Conservation (phyloP, 75 land plant species). For the Picea sitchensis region DNA sequence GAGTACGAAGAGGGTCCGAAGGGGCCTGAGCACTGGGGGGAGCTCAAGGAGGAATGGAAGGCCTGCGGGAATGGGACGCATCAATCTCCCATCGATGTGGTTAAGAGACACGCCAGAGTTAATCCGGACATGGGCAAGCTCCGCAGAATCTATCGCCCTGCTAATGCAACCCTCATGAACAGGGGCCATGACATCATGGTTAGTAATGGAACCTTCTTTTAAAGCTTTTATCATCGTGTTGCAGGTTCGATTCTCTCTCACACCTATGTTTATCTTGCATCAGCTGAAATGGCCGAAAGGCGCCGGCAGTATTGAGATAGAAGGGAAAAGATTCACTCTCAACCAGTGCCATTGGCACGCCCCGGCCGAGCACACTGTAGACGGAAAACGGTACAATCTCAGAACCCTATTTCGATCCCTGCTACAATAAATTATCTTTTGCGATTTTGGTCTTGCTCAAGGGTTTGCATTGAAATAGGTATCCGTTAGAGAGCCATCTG, state of each 20-base stretch:
- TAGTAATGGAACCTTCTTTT: background rate
- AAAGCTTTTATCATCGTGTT: background rate
- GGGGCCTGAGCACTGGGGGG: conserved; percentile 53
- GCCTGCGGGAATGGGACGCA: conserved; percentile 30
- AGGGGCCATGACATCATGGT: conserved; percentile 31
- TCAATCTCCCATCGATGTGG: conserved; percentile 58
- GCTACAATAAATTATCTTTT: background rate
- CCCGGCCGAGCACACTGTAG: conserved; percentile 38
- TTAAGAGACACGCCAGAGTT: background rate
- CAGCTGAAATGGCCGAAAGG: conserved; percentile 21
- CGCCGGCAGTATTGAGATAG: conserved; percentile 27
- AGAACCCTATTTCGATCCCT: background rate
- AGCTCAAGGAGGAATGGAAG: conserved; percentile 38
- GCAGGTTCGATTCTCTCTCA: background rate
- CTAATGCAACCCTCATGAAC: conserved; percentile 16
- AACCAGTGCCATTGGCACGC: conserved; percentile 37
- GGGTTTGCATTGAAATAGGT: background rate
- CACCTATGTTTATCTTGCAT: background rate
- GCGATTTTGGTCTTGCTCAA: background rate
- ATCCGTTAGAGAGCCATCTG: conserved; percentile 31
- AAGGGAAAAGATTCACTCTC: conserved; percentile 25
- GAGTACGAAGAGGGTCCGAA: conserved; percentile 19
- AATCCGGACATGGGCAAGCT: background rate
- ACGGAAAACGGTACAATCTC: conserved; percentile 27
- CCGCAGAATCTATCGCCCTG: conserved; percentile 6